Evolutionary conservation across 345 rosid genomes (phyloP).

Genomic region (Moricandia arvensis): DNA sequence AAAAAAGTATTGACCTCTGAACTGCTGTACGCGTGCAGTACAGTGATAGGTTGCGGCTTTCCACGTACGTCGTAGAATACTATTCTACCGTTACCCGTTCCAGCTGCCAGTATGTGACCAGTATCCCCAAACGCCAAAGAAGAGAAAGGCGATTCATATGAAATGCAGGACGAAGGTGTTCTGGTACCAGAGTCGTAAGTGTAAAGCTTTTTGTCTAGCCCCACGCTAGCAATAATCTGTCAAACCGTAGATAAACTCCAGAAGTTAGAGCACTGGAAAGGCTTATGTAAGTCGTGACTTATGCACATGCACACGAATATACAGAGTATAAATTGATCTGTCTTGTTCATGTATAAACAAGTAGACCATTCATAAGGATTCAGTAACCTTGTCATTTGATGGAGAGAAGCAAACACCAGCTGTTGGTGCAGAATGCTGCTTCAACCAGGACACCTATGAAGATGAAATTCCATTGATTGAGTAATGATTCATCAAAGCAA

Average conservation of each 20-base stretch:
- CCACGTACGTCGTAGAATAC: slow-evolving; percentile 95
- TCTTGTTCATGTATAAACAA: background rate
- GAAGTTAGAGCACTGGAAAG: slow-evolving; percentile 1
- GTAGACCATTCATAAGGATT: slow-evolving; percentile 14
- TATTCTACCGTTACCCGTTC: slow-evolving; percentile 86
- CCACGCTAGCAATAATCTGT: slow-evolving; percentile 93
- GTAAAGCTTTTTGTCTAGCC: slow-evolving; percentile 91
- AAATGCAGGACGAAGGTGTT: slow-evolving; percentile 63
- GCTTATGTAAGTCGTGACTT: background rate
- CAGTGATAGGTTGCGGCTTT: slow-evolving; percentile 83
- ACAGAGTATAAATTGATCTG: slow-evolving; percentile 1
- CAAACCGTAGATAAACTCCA: slow-evolving; percentile 19
- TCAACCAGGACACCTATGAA: slow-evolving; percentile 84
- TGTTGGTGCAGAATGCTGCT: slow-evolving; percentile 96
- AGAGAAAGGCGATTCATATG: slow-evolving; percentile 93
- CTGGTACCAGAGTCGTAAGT: slow-evolving; percentile 83
- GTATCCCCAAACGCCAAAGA: slow-evolving; percentile 95
- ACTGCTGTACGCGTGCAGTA: slow-evolving; percentile 83
- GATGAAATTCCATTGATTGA: slow-evolving; percentile 1
- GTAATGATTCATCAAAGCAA: background rate
- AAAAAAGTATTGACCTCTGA: slow-evolving; percentile 65
- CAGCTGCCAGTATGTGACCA: slow-evolving; percentile 89
- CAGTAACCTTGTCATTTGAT: slow-evolving; percentile 82
- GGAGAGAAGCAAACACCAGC: slow-evolving; percentile 96
- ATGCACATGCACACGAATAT: slow-evolving; percentile 1